Evolutionary conservation across 2,329 filamentous ascomycete genomes (phyloP).

Genomic region (Xylariaceae sp.): DNA sequence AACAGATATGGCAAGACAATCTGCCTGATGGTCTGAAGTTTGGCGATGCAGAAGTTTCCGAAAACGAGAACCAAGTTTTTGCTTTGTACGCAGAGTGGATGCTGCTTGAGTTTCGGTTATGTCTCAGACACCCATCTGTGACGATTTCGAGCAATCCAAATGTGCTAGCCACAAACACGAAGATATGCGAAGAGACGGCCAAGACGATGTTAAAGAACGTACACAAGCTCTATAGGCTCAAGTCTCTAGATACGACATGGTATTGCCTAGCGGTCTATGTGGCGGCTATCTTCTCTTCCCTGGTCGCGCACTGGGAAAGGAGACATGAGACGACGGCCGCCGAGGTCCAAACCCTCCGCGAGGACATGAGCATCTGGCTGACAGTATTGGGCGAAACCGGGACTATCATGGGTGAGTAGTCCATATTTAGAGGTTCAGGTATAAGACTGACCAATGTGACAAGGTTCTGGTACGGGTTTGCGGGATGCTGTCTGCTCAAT

Average conservation of each 20-base stretch:
- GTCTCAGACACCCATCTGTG: constrained; percentile 58
- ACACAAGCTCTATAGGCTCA: constrained; percentile 55
- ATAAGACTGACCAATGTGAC: constrained; percentile 9
- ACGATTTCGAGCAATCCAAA: constrained; percentile 50
- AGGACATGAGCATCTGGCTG: constrained; percentile 68
- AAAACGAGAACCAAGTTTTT: constrained; percentile 42
- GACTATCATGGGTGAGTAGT: constrained; percentile 58
- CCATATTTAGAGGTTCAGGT: background rate
- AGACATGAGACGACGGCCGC: constrained; percentile 53
- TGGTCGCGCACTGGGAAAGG: constrained; percentile 67
- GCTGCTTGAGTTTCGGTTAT: constrained; percentile 54
- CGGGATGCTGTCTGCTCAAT: constrained; percentile 42
- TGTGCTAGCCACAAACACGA: constrained; percentile 58
- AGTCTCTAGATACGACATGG: constrained; percentile 74
- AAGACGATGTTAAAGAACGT: constrained; percentile 60
- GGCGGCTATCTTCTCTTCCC: constrained; percentile 66
- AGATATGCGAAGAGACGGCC: constrained; percentile 62
- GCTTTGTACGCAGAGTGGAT: constrained; percentile 52
- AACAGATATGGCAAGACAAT: constrained; percentile 58
- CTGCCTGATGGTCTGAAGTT: constrained; percentile 57
- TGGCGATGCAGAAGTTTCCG: constrained; percentile 36
- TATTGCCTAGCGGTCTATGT: constrained; percentile 69
- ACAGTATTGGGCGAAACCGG: constrained; percentile 64
- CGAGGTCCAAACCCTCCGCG: constrained; percentile 56
- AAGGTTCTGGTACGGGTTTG: constrained; percentile 42